Conservation (phyloP, 2,329 filamentous ascomycete genomes). For the Colletotrichum somersetense region DNA sequence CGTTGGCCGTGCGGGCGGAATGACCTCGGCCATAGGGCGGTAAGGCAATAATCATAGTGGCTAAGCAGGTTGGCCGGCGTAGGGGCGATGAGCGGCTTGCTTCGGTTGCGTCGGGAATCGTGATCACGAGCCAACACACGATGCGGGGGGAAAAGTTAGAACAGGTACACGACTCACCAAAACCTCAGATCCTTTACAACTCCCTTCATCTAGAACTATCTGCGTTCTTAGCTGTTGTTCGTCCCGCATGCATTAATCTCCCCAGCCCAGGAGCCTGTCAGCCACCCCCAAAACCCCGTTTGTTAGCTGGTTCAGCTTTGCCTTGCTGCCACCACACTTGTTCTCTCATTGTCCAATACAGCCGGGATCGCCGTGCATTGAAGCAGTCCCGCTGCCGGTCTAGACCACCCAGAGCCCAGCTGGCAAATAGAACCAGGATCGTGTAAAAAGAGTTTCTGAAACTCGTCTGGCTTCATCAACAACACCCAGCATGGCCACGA, state of each 20-base stretch:
- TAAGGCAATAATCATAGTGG: not conserved
- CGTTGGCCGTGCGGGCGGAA: constrained; percentile 1
- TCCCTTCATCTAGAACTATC: not conserved
- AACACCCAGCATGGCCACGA: constrained; percentile 25
- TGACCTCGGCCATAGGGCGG: constrained; percentile 17
- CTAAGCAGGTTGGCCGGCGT: constrained; percentile 1
- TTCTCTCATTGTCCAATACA: not conserved
- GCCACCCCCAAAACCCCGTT: not conserved
- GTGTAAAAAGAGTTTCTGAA: not conserved
- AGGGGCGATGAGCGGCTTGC: constrained; percentile 29
- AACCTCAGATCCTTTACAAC: not conserved
- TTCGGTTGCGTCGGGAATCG: constrained; percentile 18
- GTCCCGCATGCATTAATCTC: constrained; percentile 18
- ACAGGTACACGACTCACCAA: not conserved
- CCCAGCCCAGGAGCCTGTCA: not conserved
- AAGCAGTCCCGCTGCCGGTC: not conserved
- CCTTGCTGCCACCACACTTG: not conserved
- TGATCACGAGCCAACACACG: constrained; percentile 20
- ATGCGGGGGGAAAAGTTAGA: constrained; percentile 33
- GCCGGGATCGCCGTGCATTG: not conserved
- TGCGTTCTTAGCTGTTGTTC: not conserved
- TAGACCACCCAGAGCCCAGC: not conserved
- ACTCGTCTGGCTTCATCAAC: too few species aligned
- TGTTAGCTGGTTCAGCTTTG: not conserved
- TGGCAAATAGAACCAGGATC: too few species aligned